phyloP scores from a whole-genome alignment of 1,284 basidiomycete species.

The Ceratobasidium sp. region DNA sequence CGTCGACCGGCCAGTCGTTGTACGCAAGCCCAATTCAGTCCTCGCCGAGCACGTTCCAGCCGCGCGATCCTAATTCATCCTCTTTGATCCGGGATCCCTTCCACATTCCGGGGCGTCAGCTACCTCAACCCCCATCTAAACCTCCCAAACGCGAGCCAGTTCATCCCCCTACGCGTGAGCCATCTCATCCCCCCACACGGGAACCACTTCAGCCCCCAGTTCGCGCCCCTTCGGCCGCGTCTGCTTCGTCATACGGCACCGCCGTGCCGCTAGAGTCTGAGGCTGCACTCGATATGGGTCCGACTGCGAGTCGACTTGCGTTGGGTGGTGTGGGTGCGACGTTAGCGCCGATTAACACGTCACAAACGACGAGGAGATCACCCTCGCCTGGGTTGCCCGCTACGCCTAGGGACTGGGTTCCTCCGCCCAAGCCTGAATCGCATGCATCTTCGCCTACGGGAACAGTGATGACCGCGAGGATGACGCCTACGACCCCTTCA shows the following conservation, averaged over 20 bases:
- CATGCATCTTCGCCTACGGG: slow-evolving; percentile 22
- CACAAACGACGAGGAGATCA: neutral
- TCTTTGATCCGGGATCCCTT: too few relatives aligned
- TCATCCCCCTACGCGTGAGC: neutral
- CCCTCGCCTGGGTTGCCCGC: slow-evolving; percentile 14
- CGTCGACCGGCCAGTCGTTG: too few relatives aligned
- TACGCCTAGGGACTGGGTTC: slow-evolving; percentile 30
- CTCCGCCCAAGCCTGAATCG: slow-evolving; percentile 23
- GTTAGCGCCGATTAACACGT: slow-evolving; percentile 32
- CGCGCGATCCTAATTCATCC: too few relatives aligned
- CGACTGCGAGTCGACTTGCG: slow-evolving; percentile 25
- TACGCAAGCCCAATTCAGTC: too few relatives aligned
- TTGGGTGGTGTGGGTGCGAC: slow-evolving; percentile 8
- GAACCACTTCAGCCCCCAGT: neutral
- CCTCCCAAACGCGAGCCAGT: too few relatives aligned
- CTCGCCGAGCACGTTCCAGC: too few relatives aligned
- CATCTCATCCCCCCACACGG: neutral
- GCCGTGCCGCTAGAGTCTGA: slow-evolving; percentile 39
- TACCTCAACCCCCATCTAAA: too few relatives aligned
- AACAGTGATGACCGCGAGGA: slow-evolving; percentile 27
- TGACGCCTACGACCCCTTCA: slow-evolving; percentile 33
- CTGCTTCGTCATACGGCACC: slow-evolving; percentile 36
- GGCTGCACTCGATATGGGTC: slow-evolving; percentile 4
- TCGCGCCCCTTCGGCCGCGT: slow-evolving; percentile 35
- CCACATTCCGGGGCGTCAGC: too few relatives aligned